These are phyloP conservation scores for Brettanomyces nanus DNA, from an alignment of 805 yeast species.

Conservation along the genomic window DNA sequence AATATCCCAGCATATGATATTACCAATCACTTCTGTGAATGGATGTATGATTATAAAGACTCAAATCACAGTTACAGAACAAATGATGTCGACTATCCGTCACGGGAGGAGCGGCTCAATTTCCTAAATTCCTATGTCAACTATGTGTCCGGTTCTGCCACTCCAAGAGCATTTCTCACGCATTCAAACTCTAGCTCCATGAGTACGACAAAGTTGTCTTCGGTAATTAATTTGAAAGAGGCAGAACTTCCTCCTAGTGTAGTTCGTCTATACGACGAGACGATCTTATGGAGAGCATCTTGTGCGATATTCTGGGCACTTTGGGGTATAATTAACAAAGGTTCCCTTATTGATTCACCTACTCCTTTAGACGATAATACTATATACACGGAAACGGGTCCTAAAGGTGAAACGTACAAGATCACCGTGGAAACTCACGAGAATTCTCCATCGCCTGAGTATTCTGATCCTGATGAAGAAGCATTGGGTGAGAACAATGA, in stretches of 20 bases:
- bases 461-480: conserved; percentile 17
- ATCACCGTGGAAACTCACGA: conserved; percentile 23
- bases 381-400: conserved; percentile 35
- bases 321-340: conserved; percentile 70
- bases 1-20: conserved; percentile 85
- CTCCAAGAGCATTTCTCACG: conserved; percentile 17
- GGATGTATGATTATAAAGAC: conserved; percentile 92
- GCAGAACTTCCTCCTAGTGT: conserved; percentile 27
- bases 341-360: conserved; percentile 10
- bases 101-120: conserved; percentile 56
- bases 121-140: conserved; percentile 74
- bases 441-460: conserved; percentile 3
- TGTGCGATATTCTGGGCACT: conserved; percentile 76
- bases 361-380: conserved; percentile 13
- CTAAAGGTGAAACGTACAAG: conserved; percentile 45
- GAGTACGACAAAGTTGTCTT: conserved; percentile 19
- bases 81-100: conserved; percentile 56
- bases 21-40: conserved; percentile 89
- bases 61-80: conserved; percentile 45
- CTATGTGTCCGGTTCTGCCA: conserved; percentile 32
- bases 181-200: conserved; percentile 10
- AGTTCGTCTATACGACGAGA: conserved; percentile 51
- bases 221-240: conserved; percentile 30
- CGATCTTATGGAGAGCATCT: conserved; percentile 71
- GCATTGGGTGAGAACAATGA: conserved; percentile 24